Evolutionary conservation across 106 monocot genomes (phyloP), one percentile per base, ranked within the genome.

Genomic region (Ottelia alismoides): DNA sequence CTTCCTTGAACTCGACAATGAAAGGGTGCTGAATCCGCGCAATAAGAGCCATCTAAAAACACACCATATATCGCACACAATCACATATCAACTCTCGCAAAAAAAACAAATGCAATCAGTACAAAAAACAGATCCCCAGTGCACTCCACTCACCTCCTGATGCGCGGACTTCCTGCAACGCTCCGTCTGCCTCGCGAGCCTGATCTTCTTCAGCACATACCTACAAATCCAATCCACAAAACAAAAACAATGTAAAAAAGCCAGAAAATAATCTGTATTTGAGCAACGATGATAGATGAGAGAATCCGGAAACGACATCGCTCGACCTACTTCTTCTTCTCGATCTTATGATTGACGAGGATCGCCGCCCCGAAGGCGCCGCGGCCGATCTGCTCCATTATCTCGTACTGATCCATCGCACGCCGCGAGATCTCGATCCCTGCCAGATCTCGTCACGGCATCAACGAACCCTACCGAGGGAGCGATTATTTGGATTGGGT

Each of bases 331-430:
- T 76, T 89, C 40, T 74, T 89, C 71, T 73, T 98, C 89, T 98
- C 96, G 47, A 67, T 55, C 72, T 89, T 98, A 61, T 98, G 96
- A 53, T 89, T 98, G 22, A 98, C 96, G 24, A 98, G 89, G 46
- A 98, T 89, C 19, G 96, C 89, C 4, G 96, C 89, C 5, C 96
- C 96, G 53, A 98, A 98, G 18, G 96, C 96, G 17, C 96, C 96
- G n/a, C 96, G 63, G 32, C 96, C 96, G 64, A 98, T 90, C 67
- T 98, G 96, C 74, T 98, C 96, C 96, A 98, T 89, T 56, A 98
- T 77, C 74, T 98, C 96, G 50, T 98, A 98, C 47, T 89, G 81
- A 72, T 98, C 96, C 96, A 98, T 98, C 28, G n/a, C n/a, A n/a
- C n/a, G n/a, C n/a, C n/a, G n/a, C n/a, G n/a, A n/a, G n/a, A n/a